Evolutionary conservation across 2,329 filamentous ascomycete species (phyloP), one percentile per base, ranked within the genome.

Genomic region (Epichloe uncinata): DNA sequence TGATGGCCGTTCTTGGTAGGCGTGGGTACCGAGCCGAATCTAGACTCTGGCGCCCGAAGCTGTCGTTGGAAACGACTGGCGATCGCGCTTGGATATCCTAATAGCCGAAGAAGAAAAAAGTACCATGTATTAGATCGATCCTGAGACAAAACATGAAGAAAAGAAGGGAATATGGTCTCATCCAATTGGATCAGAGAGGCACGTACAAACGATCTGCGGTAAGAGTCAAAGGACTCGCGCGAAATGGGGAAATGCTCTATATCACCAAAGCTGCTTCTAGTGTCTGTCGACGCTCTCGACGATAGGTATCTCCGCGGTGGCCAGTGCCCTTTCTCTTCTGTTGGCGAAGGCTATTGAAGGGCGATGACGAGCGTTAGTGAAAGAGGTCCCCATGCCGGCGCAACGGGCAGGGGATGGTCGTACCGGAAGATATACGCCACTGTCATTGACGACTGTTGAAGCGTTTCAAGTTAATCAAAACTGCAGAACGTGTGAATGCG

Each of bases 171-270:
- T 6, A n/a, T n/a, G 13, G 4, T 30, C 26, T 26, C 20, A 30
- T 11, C 20, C 41, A 42, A 30, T 42, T 11, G 13, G 18, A 26
- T 12, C 42, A 22, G 20, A n/a, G 22, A 20, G 12, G 35, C 12
- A 74, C 84, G 58, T 77, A 95, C 91, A 72, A 97, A 97, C 55
- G 90, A 96, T 60, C 93, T 82, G 55, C 93, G 78, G 69, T 97
- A 97, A 3, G 90, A 95, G 65, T 97, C 93, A 62, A 97, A 97
- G 2, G 90, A 96, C 69, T 97, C 93, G 60, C 91, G 80, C 37
- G 90, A 95, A 64, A 97, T 97, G 55, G 85, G 87, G 65, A 97
- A 97, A 13, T 85, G 89, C 63, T 97, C 91, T 58, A 89, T 90
- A 54, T 95, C 88, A 59, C 82, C 81, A 52, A 87, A 72, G 58